These are phyloP conservation scores for Sarcodon sp. DNA, from an alignment of 768 basidiomycete species.

Conservation along the genomic window DNA sequence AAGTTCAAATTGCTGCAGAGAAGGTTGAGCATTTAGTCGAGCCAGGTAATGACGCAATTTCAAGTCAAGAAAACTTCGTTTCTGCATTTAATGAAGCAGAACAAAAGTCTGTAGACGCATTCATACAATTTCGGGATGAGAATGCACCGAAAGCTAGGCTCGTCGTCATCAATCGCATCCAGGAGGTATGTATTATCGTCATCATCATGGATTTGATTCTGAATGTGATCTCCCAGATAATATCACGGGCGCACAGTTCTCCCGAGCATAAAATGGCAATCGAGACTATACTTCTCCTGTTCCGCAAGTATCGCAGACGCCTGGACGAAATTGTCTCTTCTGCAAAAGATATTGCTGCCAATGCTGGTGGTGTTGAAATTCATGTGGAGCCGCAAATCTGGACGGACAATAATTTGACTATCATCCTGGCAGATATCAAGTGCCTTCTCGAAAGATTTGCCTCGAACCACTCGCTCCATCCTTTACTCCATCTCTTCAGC, in stretches of 20 bases:
- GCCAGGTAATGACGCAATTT: background rate
- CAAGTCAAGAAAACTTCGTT: background rate
- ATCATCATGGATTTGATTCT: background rate
- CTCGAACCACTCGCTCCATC: conserved; percentile 1
- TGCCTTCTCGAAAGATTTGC: conserved; percentile 7
- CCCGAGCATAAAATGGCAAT: conserved; percentile 3
- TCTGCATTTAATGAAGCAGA: background rate
- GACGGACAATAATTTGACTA: conserved; percentile 1
- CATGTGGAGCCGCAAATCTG: conserved; percentile 1
- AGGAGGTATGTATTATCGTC: conserved; percentile 1
- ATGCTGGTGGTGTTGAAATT: background rate
- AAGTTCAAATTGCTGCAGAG: conserved; percentile 7
- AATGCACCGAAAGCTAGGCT: background rate
- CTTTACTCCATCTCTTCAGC: conserved; percentile 1
- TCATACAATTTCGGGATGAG: background rate
- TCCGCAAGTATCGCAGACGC: conserved; percentile 2
- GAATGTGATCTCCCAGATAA: background rate
- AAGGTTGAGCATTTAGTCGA: conserved; percentile 4
- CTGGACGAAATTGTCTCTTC: background rate
- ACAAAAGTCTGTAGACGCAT: background rate
- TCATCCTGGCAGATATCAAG: conserved; percentile 1
- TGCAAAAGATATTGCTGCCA: background rate
- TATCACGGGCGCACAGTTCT: background rate
- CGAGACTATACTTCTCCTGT: conserved; percentile 2
- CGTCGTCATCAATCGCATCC: background rate